phyloP scores from a whole-genome alignment of 441 rosid genomes.

The Rhodomyrtus psidioides region DNA sequence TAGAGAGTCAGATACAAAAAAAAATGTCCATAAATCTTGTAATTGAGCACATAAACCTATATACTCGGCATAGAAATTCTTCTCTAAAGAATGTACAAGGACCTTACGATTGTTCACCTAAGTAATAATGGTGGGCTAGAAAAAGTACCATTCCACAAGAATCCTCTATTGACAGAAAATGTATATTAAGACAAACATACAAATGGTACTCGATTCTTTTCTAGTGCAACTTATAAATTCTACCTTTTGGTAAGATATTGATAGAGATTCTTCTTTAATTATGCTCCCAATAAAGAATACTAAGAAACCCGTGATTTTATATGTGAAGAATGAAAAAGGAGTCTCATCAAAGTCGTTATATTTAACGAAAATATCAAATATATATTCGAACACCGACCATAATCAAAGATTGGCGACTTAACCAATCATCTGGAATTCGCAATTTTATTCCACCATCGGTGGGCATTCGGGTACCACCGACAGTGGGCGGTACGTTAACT shows the following conservation, averaged over 20 bases:
- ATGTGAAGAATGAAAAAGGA: neutral
- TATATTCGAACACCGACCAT: neutral
- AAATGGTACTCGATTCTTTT: neutral
- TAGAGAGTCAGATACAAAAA: neutral
- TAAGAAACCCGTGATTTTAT: neutral
- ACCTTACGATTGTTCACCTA: neutral
- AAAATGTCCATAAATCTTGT: neutral
- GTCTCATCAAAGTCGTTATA: neutral
- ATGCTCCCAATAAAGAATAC: neutral
- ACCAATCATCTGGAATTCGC: neutral
- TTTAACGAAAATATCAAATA: neutral
- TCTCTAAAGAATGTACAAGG: neutral
- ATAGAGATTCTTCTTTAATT: neutral
- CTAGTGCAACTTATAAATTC: neutral
- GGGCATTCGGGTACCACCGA: neutral
- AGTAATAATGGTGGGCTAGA: neutral
- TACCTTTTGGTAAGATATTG: neutral
- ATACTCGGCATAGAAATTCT: neutral
- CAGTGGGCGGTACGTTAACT: neutral
- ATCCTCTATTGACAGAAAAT: neutral
- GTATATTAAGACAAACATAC: neutral
- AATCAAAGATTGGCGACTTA: neutral
- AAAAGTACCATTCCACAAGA: neutral
- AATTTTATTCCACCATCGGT: neutral
- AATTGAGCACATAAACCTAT: neutral